Percentiles rank a stretch among this genome's conserved stretches.
These are phyloP conservation scores for Isoetes engelmannii DNA, from an alignment of 83 land plant species.

Conservation along the genomic window DNA sequence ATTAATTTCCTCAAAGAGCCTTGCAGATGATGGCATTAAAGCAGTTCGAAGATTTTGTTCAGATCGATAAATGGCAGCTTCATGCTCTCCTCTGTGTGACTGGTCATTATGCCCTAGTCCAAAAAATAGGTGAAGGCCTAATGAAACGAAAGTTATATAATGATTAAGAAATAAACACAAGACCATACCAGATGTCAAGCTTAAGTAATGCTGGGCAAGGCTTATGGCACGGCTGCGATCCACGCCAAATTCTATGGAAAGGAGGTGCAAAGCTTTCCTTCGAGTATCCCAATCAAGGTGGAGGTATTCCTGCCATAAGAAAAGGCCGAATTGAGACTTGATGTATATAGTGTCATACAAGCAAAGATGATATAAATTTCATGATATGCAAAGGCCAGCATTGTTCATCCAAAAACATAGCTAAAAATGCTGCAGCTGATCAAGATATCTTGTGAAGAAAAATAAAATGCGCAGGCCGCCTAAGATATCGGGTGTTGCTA, in stretches of 20 bases:
- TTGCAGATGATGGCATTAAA: conserved; percentile 25
- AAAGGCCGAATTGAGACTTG: not conserved
- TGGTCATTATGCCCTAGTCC: not conserved
- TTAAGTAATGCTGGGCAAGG: conserved; percentile 9
- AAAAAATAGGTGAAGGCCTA: not conserved
- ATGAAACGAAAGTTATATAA: not conserved
- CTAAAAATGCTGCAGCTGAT: not conserved
- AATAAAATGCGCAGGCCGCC: not conserved
- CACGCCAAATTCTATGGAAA: conserved; percentile 16
- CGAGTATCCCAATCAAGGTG: conserved; percentile 8
- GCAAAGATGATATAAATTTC: not conserved
- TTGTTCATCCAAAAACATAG: not conserved
- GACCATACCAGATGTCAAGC: not conserved
- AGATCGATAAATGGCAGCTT: conserved; percentile 30
- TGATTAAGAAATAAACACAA: conserved; percentile 4
- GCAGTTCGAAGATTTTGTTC: conserved; percentile 32
- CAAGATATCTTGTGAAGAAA: not conserved
- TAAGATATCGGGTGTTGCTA: too few relatives aligned
- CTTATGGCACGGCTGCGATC: not conserved
- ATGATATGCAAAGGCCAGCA: not conserved
- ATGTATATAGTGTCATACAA: not conserved
- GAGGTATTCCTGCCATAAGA: conserved; percentile 3
- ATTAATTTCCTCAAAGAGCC: conserved; percentile 36
- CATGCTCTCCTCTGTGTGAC: too few relatives aligned
- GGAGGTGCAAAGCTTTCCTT: not conserved